These are phyloP conservation scores for Neurospora discreta DNA, from an alignment of 495 filamentous ascomycete genomes.

Conservation along the genomic window DNA sequence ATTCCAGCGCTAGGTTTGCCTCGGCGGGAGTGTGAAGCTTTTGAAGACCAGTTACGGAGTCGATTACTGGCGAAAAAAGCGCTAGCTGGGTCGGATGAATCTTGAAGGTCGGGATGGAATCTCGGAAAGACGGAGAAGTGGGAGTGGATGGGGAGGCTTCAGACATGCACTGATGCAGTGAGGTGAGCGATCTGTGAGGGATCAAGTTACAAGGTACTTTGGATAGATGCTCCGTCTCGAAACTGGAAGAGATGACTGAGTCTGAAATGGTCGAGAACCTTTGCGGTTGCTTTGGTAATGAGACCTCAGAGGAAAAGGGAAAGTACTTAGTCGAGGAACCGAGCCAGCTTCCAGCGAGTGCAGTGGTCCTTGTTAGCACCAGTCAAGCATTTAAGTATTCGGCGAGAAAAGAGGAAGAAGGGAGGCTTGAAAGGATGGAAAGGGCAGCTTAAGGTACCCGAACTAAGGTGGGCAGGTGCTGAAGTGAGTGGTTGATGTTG, in stretches of 20 bases:
- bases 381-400: neutral
- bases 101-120: neutral
- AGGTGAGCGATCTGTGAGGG: neutral
- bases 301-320: neutral
- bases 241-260: neutral
- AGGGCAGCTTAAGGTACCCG: neutral
- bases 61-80: neutral
- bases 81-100: neutral
- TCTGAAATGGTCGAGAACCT: neutral
- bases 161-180: neutral
- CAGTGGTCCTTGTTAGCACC: neutral
- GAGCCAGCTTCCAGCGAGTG: neutral
- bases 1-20: neutral
- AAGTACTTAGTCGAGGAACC: neutral
- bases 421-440: neutral
- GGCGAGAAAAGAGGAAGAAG: neutral
- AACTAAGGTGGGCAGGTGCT: neutral
- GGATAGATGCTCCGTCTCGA: neutral
- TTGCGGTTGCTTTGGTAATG: neutral
- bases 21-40: neutral
- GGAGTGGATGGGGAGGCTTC: neutral
- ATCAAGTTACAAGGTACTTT: neutral
- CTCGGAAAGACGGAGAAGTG: neutral
- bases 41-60: neutral
- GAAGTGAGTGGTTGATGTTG: neutral